Percentiles rank a stretch among this genome's conserved stretches.
Evolutionary conservation across 306 rosid species (phyloP).

Genomic region (Vicia faba): DNA sequence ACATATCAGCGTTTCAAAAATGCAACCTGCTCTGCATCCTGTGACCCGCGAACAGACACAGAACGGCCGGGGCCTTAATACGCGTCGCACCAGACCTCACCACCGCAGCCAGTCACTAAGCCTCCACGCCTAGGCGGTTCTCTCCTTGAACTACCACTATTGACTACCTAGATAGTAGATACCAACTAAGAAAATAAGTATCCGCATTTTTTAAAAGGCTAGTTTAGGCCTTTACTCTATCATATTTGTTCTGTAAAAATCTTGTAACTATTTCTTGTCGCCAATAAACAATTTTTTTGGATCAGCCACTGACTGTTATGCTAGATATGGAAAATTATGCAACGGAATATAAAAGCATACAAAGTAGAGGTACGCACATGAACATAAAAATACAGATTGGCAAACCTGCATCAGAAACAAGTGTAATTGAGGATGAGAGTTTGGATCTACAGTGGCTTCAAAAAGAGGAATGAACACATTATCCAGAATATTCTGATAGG

Average conservation of each 20-base stretch:
- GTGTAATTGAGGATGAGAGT: constrained; percentile 87
- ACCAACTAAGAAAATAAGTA: too few relatives aligned
- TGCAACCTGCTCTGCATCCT: background rate
- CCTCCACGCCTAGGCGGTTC: background rate
- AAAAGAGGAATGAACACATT: constrained; percentile 80
- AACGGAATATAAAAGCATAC: constrained; percentile 26
- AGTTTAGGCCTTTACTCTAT: too few relatives aligned
- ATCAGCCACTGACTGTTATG: background rate
- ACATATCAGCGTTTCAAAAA: too few relatives aligned
- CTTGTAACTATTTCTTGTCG: background rate
- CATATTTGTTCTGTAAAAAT: too few relatives aligned
- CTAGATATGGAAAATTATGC: background rate
- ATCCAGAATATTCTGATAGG: constrained; percentile 83
- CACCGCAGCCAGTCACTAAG: background rate
- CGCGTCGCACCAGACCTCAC: background rate
- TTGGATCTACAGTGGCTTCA: constrained; percentile 80
- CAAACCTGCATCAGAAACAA: constrained; percentile 78
- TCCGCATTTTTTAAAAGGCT: too few relatives aligned
- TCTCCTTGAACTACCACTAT: background rate
- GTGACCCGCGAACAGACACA: background rate
- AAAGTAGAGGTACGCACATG: background rate
- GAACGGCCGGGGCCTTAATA: background rate
- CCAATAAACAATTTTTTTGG: background rate
- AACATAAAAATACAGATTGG: constrained; percentile 3
- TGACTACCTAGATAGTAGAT: background rate